Evolutionary conservation across 352 stramenopile species (phyloP), one percentile per base, ranked within the genome.

Genomic region (Pythium apleroticum): DNA sequence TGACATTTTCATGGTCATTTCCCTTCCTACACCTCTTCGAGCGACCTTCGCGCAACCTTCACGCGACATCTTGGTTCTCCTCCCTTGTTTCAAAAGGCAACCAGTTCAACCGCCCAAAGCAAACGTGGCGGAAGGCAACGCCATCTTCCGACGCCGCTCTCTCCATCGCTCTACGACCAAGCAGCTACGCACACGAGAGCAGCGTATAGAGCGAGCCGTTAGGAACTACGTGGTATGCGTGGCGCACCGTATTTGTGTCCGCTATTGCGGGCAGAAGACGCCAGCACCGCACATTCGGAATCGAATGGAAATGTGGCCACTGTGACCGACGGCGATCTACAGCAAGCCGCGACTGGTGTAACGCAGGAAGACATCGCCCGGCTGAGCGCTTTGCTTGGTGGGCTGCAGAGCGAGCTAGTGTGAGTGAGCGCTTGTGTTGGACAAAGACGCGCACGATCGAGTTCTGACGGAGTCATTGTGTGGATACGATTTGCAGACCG

Each of bases 181-280:
- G n/a, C 20, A 50, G 43, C 43, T 50, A 28, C 43, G 5, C 19
- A 30, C n/a, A 28, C 20, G 19, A 9, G 0, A 50, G 6, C 19
- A 14, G 43, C 43, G 8, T 9, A 15, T 22, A 50, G 9, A 12
- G 28, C 6, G 43, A 3, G 43, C 15, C n/a, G 6, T 28, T 15
- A 17, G 43, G 43, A 50, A 50, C 43, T 28, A 0, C 4, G 60
- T 39, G 64, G 30, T 10, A 91, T 91, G 83, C 81, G 67, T 22
- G 80, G 79, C 59, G 76, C 65, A 6, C 43, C 77, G 58, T 86
- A 86, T 60, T 58, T 90, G 53, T 79, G 83, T 45, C 80, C 84
- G 54, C 72, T 92, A 30, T 81, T 72, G 33, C 48, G 27, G 6
- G 30, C 43, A 2, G 50, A 76, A 24, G 62, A 73, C 57, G 65